Conservation (phyloP, 1,284 basidiomycete genomes). For the Microbotryum lychnidis-dioicae region DNA sequence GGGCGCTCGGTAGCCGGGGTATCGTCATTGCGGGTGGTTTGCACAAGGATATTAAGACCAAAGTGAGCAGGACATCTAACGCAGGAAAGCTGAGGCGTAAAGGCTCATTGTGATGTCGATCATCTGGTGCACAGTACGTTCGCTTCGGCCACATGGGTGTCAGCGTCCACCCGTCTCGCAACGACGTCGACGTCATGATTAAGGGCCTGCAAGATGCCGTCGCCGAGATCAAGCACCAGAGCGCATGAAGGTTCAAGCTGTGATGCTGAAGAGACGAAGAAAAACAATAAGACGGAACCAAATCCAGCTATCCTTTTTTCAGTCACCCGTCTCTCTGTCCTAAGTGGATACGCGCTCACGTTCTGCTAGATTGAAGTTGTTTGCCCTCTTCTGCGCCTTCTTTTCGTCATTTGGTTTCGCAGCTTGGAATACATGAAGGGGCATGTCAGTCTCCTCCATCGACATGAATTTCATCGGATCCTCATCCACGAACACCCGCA, state of each 20-base stretch:
- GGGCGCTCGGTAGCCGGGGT: slow-evolving; percentile 40
- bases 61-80: slow-evolving; percentile 17
- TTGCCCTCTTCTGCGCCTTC: too few species aligned
- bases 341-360: too few species aligned
- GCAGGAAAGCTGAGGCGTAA: too few species aligned
- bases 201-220: slow-evolving; percentile 54
- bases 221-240: slow-evolving; percentile 37
- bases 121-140: slow-evolving; percentile 25
- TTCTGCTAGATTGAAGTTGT: too few species aligned
- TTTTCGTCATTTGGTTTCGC: too few species aligned
- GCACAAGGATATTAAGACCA: slow-evolving; percentile 77
- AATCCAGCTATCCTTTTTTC: too few species aligned
- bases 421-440: too few species aligned
- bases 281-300: too few species aligned
- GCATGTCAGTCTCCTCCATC: too few species aligned
- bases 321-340: too few species aligned
- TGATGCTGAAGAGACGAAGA: neutral
- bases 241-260: slow-evolving; percentile 15
- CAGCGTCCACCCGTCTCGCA: slow-evolving; percentile 59
- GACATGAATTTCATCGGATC: slow-evolving; percentile 5
- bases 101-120: neutral
- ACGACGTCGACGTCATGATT: slow-evolving; percentile 70
- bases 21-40: slow-evolving; percentile 84
- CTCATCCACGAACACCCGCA: slow-evolving; percentile 24
- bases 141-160: slow-evolving; percentile 73